These are phyloP conservation scores for Cryptosporidium parvum DNA, from an alignment of 169 alveolate genomes.

Conservation along the genomic window DNA sequence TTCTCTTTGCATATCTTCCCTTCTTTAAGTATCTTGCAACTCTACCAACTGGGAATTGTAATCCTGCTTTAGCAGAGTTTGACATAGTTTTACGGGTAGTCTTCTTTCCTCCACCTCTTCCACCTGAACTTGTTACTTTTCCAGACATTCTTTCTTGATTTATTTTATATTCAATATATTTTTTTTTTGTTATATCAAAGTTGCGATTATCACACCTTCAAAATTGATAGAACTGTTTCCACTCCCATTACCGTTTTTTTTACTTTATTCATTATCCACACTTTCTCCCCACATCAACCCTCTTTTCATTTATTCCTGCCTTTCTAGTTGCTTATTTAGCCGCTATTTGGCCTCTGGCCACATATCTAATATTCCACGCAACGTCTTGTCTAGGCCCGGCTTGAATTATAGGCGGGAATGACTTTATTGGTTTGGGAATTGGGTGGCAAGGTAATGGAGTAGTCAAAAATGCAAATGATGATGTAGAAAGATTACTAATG, in stretches of 20 bases:
- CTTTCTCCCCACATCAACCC: constrained; percentile 66
- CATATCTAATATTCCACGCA: constrained; percentile 52
- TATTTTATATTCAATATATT: constrained; percentile 35
- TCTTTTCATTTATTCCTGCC: neutral
- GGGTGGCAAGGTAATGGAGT: too few species aligned
- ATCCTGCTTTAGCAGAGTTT: constrained; percentile 98
- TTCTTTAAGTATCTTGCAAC: constrained; percentile 96
- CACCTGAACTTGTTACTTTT: constrained; percentile 84
- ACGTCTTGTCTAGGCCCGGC: constrained; percentile 14
- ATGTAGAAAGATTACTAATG: too few species aligned
- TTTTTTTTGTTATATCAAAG: constrained; percentile 46
- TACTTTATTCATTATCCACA: constrained; percentile 50
- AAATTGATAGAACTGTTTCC: constrained; percentile 71
- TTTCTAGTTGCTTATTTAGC: constrained; percentile 6
- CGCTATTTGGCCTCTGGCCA: constrained; percentile 26
- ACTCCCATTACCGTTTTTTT: neutral
- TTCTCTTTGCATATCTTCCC: constrained; percentile 98
- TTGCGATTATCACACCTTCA: constrained; percentile 70
- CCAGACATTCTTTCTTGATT: constrained; percentile 78
- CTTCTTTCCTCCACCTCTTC: constrained; percentile 82
- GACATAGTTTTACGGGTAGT: constrained; percentile 86
- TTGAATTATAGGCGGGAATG: neutral
- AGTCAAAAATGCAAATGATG: too few species aligned
- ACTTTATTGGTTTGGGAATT: neutral
- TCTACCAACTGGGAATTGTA: constrained; percentile 99